These are phyloP conservation scores for Coemansia brasiliensis DNA, from an alignment of 192 early-diverging fungal genomes.

Conservation along the genomic window DNA sequence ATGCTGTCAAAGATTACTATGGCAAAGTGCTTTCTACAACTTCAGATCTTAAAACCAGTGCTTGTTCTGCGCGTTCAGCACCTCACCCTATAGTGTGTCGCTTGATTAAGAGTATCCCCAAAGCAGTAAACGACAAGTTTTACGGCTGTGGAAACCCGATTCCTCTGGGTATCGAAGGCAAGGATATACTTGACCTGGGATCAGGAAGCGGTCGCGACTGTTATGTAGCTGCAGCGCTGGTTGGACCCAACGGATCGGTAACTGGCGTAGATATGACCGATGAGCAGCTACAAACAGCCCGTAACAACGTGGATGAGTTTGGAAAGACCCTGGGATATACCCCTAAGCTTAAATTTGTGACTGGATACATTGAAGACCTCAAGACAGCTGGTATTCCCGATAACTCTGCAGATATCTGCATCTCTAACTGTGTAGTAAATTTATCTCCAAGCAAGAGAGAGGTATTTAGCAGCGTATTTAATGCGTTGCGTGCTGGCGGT, in stretches of 20 bases:
- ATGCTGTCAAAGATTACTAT: constrained; percentile 34
- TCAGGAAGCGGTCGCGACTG: constrained; percentile 53
- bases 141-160: constrained; percentile 51
- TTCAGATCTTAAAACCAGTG: constrained; percentile 32
- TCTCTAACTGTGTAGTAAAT: constrained; percentile 54
- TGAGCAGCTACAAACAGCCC: constrained; percentile 47
- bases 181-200: constrained; percentile 49
- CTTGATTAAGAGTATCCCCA: constrained; percentile 33
- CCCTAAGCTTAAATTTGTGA: constrained; percentile 43
- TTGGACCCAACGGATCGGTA: constrained; percentile 45
- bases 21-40: constrained; percentile 30
- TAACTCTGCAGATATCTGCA: constrained; percentile 44
- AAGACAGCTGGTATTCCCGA: constrained; percentile 17
- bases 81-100: constrained; percentile 35
- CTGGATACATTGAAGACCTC: constrained; percentile 52
- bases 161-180: constrained; percentile 47
- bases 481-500: constrained; percentile 33
- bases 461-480: constrained; percentile 43
- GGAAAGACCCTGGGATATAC: constrained; percentile 35
- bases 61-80: constrained; percentile 17
- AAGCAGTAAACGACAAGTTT: constrained; percentile 38
- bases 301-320: constrained; percentile 19
- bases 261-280: constrained; percentile 56
- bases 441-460: constrained; percentile 50
- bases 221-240: constrained; percentile 50